Base-by-base conservation (phyloP, 1,284 basidiomycete genomes). In the Caloboletus inedulis region DNA sequence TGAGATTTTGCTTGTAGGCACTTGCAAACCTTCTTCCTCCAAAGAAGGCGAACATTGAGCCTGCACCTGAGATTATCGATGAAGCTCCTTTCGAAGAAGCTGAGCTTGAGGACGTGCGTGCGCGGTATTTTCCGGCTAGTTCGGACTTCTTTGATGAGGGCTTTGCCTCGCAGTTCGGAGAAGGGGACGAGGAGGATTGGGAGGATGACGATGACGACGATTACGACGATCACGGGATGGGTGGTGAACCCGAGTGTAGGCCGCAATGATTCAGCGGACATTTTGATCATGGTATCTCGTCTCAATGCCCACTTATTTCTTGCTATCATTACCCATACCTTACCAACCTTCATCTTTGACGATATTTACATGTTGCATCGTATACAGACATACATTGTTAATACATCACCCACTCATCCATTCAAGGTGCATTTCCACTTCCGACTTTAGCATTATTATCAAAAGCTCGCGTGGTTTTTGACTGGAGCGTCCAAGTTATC, bases 51-150 rank as follows among this genome's bases (percentile, higher is more conserved):
- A 84, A 89, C 55, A 75, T 90, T 43, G 81, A 85, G 19, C 89
- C 89, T 16, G 75, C 73, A 55, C 87, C 89, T 10, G 81, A 77
- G 51, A 73, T 86, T 52, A 82, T 91, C 46, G 87, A 89, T 59
- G 81, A 88, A 60, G 86, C 78, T 36, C 71, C 77, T 53, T 90
- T 81, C 67, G 89, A 88, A 70, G 84, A 85, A 70, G 80, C 80
- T 70, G 85, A 85, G 71, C 79, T 90, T 74, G 79, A 80, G 64
- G 84, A 89, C 75, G 84, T 91, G 80, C 81, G 87, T 87, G 76
- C 74, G 73, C 79, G 81, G 74, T 81, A 79, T 80, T 85, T 84
- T 74, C 77, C 78, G 73, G 77, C 80, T 76, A 77, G 76, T 64
- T 74, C 76, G 66, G 76, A 78, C 67, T 87, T 87, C 79, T 84